Percentiles rank a stretch among this genome's conserved stretches.
Evolutionary conservation across 2,329 filamentous ascomycete species (phyloP).

Genomic region (Xylaria sp.): DNA sequence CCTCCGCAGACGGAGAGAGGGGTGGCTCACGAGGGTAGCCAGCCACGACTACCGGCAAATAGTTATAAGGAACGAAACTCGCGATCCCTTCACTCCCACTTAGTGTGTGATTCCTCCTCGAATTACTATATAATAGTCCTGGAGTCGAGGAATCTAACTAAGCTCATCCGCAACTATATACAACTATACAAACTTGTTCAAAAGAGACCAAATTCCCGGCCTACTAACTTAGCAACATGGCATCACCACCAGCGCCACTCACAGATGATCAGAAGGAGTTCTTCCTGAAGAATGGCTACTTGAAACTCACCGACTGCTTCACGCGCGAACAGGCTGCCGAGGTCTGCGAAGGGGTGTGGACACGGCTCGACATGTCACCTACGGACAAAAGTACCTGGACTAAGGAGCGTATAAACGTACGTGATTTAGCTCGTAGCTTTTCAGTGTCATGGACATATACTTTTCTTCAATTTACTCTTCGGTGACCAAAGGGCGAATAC

Average conservation of each 20-base stretch:
- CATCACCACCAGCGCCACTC: slow-evolving; percentile 36
- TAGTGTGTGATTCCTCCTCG: background rate
- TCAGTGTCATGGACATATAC: too few relatives aligned
- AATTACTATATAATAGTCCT: background rate
- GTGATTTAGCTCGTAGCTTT: background rate
- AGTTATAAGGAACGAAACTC: background rate
- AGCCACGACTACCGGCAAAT: background rate
- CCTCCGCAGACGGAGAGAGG: slow-evolving; percentile 11
- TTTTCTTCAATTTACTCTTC: too few relatives aligned
- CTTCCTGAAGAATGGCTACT: slow-evolving; percentile 61
- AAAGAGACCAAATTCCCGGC: too few relatives aligned
- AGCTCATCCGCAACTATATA: background rate
- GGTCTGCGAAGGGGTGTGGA: slow-evolving; percentile 61
- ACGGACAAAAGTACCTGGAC: slow-evolving; percentile 70
- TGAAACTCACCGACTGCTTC: slow-evolving; percentile 57
- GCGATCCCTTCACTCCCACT: background rate
- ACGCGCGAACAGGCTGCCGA: slow-evolving; percentile 41
- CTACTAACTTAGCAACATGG: slow-evolving; percentile 28
- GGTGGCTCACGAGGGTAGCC: background rate
- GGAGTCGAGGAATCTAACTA: background rate
- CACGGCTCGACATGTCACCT: slow-evolving; percentile 67
- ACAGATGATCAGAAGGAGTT: slow-evolving; percentile 46
- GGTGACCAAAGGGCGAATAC: background rate
- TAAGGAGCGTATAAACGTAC: slow-evolving; percentile 62
- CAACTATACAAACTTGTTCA: background rate